A percentile compares a stretch with the other conserved stretches of the same genome.
Evolutionary conservation across 192 early-diverging fungal species (phyloP).

Genomic region (Ambispora gerdemannii): DNA sequence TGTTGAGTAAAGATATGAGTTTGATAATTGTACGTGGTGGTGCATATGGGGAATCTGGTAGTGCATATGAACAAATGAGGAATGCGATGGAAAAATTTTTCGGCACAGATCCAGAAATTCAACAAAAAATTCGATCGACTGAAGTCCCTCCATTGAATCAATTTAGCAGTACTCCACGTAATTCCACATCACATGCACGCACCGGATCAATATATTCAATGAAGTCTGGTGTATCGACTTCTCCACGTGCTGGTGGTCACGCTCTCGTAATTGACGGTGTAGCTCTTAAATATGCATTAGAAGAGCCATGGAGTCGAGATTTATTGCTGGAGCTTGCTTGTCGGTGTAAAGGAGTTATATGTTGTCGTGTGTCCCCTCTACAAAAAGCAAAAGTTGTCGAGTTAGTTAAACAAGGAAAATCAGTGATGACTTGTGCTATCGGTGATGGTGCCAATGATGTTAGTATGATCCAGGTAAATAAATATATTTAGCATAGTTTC

Average conservation of each 20-base stretch:
- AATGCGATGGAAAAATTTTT: conserved; percentile 43
- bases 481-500: not conserved
- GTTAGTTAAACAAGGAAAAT: conserved; percentile 60
- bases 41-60: conserved; percentile 35
- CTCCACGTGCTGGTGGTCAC: conserved; percentile 20
- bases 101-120: conserved; percentile 15
- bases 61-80: conserved; percentile 55
- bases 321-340: conserved; percentile 54
- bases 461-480: conserved; percentile 73
- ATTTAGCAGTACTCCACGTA: not conserved
- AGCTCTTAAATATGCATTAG: conserved; percentile 57
- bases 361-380: conserved; percentile 74
- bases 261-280: conserved; percentile 72
- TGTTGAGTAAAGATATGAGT: conserved; percentile 61
- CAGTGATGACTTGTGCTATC: conserved; percentile 69
- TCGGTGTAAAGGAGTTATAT: conserved; percentile 63
- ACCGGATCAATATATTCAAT: conserved; percentile 15
- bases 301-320: conserved; percentile 39
- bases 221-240: conserved; percentile 12
- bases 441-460: conserved; percentile 86
- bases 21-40: conserved; percentile 55
- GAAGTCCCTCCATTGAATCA: not conserved
- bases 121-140: not conserved
- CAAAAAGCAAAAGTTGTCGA: conserved; percentile 76
- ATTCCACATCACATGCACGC: conserved; percentile 12